A percentile compares a stretch with the other conserved stretches of the same genome.
These are phyloP conservation scores for Hibiscus syriacus DNA, from an alignment of 345 rosid species.

Conservation along the genomic window DNA sequence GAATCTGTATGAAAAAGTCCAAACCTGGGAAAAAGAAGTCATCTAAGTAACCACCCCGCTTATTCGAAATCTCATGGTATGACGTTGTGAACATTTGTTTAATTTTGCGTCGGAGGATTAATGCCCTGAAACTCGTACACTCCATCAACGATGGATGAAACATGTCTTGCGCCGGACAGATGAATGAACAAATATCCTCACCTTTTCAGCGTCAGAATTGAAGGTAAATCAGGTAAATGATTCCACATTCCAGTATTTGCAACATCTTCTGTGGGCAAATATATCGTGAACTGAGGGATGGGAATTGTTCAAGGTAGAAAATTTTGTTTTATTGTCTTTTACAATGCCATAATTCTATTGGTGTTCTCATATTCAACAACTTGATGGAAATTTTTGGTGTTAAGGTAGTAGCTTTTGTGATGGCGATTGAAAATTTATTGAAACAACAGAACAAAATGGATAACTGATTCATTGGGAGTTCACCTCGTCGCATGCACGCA, in stretches of 20 bases:
- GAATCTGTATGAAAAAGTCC: conserved; percentile 12
- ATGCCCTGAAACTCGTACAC: neutral
- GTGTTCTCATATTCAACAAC: neutral
- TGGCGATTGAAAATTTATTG: neutral
- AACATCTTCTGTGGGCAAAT: neutral
- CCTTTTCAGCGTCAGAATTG: neutral
- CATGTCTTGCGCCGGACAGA: neutral
- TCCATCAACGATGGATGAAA: neutral
- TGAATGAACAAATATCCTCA: neutral
- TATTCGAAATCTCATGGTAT: neutral
- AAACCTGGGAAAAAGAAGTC: conserved; percentile 34
- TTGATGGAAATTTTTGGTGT: neutral
- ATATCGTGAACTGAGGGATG: neutral
- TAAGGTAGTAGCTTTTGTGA: neutral
- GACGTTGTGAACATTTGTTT: neutral
- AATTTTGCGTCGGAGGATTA: neutral
- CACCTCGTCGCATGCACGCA: neutral
- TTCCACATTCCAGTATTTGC: neutral
- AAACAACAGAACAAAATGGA: neutral
- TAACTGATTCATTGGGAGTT: neutral
- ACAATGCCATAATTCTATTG: neutral
- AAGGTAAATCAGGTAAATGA: neutral
- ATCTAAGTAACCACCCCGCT: conserved; percentile 5
- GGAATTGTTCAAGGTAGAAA: neutral
- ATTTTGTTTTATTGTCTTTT: neutral